These are phyloP conservation scores for Fraxinus paxiana DNA, from an alignment of 305 asterid species.

Conservation along the genomic window DNA sequence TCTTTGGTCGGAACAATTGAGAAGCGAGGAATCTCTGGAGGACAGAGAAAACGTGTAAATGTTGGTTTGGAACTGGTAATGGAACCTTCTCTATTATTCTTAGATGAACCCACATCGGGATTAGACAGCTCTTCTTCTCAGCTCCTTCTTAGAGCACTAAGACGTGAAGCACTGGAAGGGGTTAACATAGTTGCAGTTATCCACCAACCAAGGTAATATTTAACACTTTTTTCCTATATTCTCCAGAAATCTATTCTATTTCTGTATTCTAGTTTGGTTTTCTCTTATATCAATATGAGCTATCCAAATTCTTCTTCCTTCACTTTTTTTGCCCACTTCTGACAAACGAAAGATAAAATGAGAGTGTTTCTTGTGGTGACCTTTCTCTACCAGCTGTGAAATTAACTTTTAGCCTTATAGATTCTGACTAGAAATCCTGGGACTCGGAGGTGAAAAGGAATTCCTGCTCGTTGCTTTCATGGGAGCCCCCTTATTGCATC, in stretches of 20 bases:
- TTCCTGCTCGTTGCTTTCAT: neutral
- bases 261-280: neutral
- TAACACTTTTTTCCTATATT: neutral
- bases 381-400: neutral
- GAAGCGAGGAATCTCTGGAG: slow-evolving; percentile 90
- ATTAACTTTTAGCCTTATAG: neutral
- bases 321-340: neutral
- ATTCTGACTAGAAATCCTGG: neutral
- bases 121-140: slow-evolving; percentile 92
- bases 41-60: slow-evolving; percentile 89
- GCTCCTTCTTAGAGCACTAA: slow-evolving; percentile 82
- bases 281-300: neutral
- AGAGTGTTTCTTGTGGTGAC: neutral
- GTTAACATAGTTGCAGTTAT: slow-evolving; percentile 78
- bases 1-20: slow-evolving; percentile 89
- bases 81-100: slow-evolving; percentile 87
- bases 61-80: slow-evolving; percentile 96
- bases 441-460: neutral
- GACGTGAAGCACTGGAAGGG: slow-evolving; percentile 89
- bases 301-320: neutral
- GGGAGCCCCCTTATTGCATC: neutral
- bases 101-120: slow-evolving; percentile 93
- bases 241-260: neutral
- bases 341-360: neutral
- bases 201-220: slow-evolving; percentile 83